A percentile compares a stretch with the other conserved stretches of the same genome.
These are phyloP conservation scores for Penicillium ochrochloron DNA, from an alignment of 495 filamentous ascomycete species.

Conservation along the genomic window DNA sequence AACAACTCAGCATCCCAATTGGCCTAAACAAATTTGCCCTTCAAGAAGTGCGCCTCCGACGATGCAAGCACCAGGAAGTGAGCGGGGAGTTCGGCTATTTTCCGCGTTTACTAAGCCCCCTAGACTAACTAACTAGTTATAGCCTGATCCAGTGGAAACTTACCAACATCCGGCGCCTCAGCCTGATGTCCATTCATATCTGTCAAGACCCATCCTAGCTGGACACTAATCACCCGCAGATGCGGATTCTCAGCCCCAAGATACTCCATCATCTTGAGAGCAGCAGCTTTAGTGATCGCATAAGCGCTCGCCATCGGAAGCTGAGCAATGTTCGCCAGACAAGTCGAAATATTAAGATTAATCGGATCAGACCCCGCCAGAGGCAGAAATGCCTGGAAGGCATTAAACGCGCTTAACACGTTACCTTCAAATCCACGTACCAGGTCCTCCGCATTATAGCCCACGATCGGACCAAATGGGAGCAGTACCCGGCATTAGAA, in stretches of 20 bases:
- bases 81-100: no score
- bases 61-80: no score
- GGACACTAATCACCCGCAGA: not conserved
- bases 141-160: no score
- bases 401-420: not conserved
- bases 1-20: no score
- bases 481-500: not conserved
- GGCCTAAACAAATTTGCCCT: no score
- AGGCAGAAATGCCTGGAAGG: not conserved
- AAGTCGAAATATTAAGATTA: not conserved
- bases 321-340: not conserved
- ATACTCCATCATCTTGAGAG: not conserved
- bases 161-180: not conserved
- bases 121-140: no score
- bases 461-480: not conserved
- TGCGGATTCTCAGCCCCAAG: not conserved
- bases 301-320: not conserved
- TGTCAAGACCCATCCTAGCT: not conserved
- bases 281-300: not conserved
- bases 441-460: not conserved
- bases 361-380: not conserved
- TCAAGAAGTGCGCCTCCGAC: no score
- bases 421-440: not conserved
- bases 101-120: no score
- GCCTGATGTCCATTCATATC: not conserved